Evolutionary conservation across 2,329 filamentous ascomycete genomes (phyloP).

Genomic region (Apiospora sp.): DNA sequence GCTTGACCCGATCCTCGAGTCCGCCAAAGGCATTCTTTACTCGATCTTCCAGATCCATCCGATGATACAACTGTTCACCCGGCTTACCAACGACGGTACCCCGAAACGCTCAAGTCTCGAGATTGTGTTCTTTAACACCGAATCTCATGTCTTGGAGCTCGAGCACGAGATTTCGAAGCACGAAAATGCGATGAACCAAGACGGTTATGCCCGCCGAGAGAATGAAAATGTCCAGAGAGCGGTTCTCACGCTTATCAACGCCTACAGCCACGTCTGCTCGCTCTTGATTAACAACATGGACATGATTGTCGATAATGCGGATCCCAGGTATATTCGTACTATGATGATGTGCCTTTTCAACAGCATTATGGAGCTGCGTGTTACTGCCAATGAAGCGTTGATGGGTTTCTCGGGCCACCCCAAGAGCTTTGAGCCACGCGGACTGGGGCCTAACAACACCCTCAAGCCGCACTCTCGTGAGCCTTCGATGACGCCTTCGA

Average conservation of each 20-base stretch:
- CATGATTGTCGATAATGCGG: conserved; percentile 69
- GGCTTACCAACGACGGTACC: conserved; percentile 66
- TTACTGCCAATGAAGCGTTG: conserved; percentile 50
- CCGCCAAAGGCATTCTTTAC: conserved; percentile 72
- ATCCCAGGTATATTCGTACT: conserved; percentile 72
- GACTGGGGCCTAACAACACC: conserved; percentile 52
- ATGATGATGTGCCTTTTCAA: conserved; percentile 71
- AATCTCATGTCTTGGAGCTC: conserved; percentile 70
- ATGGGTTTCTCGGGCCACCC: conserved; percentile 31
- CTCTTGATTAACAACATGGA: conserved; percentile 69
- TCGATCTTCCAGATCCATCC: conserved; percentile 74
- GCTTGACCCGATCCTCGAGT: conserved; percentile 68
- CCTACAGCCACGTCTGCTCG: conserved; percentile 71
- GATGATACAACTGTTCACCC: conserved; percentile 71
- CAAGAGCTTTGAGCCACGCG: conserved; percentile 33
- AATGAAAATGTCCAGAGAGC: conserved; percentile 71
- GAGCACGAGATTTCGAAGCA: conserved; percentile 71
- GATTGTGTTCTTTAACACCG: conserved; percentile 73
- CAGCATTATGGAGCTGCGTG: conserved; percentile 72
- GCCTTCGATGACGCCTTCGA: conserved; percentile 47
- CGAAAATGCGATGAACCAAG: conserved; percentile 58
- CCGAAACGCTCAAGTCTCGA: conserved; percentile 70
- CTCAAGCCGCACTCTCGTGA: conserved; percentile 60
- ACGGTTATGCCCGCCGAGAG: conserved; percentile 58
- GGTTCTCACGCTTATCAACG: conserved; percentile 68